Percentiles rank a stretch among this genome's conserved stretches.
phyloP scores from a whole-genome alignment of 73 alveolate species.

The Paramecium sexaurelia region DNA sequence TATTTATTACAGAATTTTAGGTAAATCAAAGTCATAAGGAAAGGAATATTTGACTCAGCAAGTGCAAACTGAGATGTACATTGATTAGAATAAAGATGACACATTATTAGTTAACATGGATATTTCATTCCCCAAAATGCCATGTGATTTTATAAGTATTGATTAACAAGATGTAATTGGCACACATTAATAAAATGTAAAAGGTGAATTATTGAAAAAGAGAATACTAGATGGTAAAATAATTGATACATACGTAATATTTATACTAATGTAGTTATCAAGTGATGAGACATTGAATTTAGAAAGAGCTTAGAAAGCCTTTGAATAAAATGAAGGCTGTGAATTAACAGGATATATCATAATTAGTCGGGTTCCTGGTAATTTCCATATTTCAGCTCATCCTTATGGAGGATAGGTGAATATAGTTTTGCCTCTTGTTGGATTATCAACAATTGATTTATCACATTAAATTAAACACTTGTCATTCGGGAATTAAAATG shows the following conservation, averaged over 20 bases:
- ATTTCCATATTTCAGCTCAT: slow-evolving; percentile 92
- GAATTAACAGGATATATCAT: slow-evolving; percentile 79
- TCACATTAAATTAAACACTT: slow-evolving; percentile 88
- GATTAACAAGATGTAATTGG: slow-evolving; percentile 98
- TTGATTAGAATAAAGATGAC: slow-evolving; percentile 84
- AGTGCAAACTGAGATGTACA: slow-evolving; percentile 82
- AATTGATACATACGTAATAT: slow-evolving; percentile 19
- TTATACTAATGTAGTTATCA: slow-evolving; percentile 24
- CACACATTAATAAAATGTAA: slow-evolving; percentile 82
- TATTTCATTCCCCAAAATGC: slow-evolving; percentile 88
- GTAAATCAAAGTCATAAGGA: not conserved
- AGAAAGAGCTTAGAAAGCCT: slow-evolving; percentile 70
- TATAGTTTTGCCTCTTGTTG: slow-evolving; percentile 60
- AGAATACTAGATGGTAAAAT: slow-evolving; percentile 68
- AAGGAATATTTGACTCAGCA: slow-evolving; percentile 73
- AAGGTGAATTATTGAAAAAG: slow-evolving; percentile 79
- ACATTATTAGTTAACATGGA: slow-evolving; percentile 90
- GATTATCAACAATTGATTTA: slow-evolving; percentile 75
- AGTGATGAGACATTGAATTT: slow-evolving; percentile 59
- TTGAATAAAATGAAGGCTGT: slow-evolving; percentile 86
- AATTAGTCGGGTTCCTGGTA: slow-evolving; percentile 90
- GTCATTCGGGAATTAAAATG: slow-evolving; percentile 84
- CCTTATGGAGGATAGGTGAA: slow-evolving; percentile 76
- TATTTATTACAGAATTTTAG: slow-evolving; percentile 88
- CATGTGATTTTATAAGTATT: slow-evolving; percentile 95